phyloP scores from a whole-genome alignment of 805 yeast genomes.

The Candida ovalis region DNA sequence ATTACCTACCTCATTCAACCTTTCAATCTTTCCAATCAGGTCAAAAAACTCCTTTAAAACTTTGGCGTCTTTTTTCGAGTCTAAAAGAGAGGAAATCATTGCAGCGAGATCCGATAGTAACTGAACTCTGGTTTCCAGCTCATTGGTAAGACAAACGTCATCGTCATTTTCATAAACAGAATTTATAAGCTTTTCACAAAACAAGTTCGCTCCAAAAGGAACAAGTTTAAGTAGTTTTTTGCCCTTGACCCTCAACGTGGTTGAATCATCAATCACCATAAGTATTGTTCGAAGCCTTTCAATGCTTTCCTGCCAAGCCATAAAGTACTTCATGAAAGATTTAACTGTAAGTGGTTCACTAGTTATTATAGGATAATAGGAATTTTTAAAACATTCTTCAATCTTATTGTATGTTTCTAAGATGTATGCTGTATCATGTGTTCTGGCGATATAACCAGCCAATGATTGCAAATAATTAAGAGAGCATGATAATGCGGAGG shows the following conservation, averaged over 20 bases:
- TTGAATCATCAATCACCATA: slow-evolving; percentile 14
- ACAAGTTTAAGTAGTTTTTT: not conserved
- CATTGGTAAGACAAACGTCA: not conserved
- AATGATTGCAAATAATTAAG: slow-evolving; percentile 10
- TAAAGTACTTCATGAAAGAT: slow-evolving; percentile 6
- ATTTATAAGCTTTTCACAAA: slow-evolving; percentile 6
- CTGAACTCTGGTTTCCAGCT: not conserved
- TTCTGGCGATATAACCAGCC: slow-evolving; percentile 3
- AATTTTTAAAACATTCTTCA: not conserved
- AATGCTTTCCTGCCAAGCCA: slow-evolving; percentile 13
- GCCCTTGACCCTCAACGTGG: slow-evolving; percentile 3
- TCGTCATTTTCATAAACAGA: not conserved
- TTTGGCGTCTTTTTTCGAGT: not conserved
- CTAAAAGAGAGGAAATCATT: not conserved
- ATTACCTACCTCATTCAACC: not conserved
- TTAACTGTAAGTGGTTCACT: not conserved
- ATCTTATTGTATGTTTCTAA: not conserved
- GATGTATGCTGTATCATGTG: not conserved
- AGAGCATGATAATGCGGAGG: slow-evolving; percentile 7
- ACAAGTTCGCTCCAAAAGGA: slow-evolving; percentile 9
- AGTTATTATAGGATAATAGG: not conserved
- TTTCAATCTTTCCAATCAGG: not conserved
- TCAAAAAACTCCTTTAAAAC: not conserved
- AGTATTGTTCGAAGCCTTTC: slow-evolving; percentile 7
- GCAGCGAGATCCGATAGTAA: not conserved